Conservation (phyloP, 2,329 filamentous ascomycete species). For the Gnomoniopsis sp. region DNA sequence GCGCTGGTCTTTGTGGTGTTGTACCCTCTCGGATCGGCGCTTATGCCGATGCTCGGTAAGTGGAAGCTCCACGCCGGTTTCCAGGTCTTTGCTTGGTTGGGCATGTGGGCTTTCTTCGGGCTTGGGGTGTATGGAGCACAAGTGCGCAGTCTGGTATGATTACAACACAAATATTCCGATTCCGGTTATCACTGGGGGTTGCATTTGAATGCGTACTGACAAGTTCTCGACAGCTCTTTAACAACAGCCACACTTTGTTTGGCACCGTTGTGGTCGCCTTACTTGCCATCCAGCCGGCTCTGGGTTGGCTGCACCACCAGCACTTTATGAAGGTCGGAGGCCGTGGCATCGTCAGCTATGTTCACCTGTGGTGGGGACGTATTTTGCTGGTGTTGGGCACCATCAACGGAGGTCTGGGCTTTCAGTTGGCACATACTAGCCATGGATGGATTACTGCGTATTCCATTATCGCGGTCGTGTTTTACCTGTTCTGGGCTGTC, state of each 20-base stretch:
- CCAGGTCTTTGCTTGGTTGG: constrained; percentile 51
- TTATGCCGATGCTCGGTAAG: constrained; percentile 57
- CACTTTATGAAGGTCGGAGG: constrained; percentile 44
- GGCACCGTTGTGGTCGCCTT: constrained; percentile 53
- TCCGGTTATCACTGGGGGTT: neutral
- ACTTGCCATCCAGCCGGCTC: constrained; percentile 54
- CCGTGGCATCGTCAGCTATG: constrained; percentile 50
- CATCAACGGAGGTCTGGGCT: constrained; percentile 61
- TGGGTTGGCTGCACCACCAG: constrained; percentile 56
- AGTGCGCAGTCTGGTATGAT: constrained; percentile 36
- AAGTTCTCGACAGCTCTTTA: constrained; percentile 42
- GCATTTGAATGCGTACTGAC: neutral
- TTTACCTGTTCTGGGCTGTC: constrained; percentile 42
- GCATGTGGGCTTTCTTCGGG: constrained; percentile 59
- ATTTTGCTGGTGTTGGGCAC: constrained; percentile 55
- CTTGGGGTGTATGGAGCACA: constrained; percentile 49
- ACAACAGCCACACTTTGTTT: constrained; percentile 50
- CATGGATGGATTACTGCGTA: constrained; percentile 49
- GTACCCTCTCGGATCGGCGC: constrained; percentile 57
- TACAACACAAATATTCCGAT: neutral
- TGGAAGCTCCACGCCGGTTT: constrained; percentile 56
- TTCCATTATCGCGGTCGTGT: constrained; percentile 49
- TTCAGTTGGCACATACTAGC: constrained; percentile 43
- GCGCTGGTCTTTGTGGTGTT: constrained; percentile 54
- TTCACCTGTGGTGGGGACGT: constrained; percentile 63